phyloP scores from a whole-genome alignment of 2,329 filamentous ascomycete species.

The Talaromyces sp. region DNA sequence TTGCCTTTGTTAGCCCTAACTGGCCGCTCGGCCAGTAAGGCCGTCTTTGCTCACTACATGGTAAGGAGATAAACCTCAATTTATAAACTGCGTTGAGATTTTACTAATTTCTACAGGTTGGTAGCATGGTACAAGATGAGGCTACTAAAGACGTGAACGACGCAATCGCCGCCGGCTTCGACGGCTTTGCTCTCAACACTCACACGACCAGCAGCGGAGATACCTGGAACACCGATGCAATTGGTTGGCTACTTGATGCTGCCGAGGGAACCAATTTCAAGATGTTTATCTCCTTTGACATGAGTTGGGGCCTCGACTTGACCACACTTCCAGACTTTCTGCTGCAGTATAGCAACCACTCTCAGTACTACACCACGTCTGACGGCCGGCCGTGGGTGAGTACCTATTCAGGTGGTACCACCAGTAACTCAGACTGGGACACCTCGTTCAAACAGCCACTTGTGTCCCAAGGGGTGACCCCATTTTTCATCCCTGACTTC shows the following conservation, averaged over 20 bases:
- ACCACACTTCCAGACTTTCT: not conserved
- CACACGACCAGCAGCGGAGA: slow-evolving; percentile 3
- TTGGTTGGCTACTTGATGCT: slow-evolving; percentile 1
- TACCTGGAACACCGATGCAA: slow-evolving; percentile 6
- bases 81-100: not conserved
- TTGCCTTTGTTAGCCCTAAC: slow-evolving; percentile 2
- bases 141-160: not conserved
- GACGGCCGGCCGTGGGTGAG: slow-evolving; percentile 8
- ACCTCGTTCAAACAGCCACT: not conserved
- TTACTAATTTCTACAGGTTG: slow-evolving; percentile 1
- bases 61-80: not conserved
- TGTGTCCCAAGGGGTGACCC: not conserved
- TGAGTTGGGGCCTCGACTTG: slow-evolving; percentile 5
- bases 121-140: not conserved
- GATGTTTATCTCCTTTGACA: slow-evolving; percentile 9
- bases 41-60: slow-evolving; percentile 11
- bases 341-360: slow-evolving; percentile 3
- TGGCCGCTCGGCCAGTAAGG: slow-evolving; percentile 1
- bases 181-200: slow-evolving; percentile 9
- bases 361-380: slow-evolving; percentile 3
- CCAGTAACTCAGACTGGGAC: not conserved
- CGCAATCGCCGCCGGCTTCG: slow-evolving; percentile 8
- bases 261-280: slow-evolving; percentile 2
- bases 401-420: slow-evolving; percentile 1
- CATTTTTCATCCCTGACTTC: slow-evolving; percentile 6